Conservation (phyloP, 495 filamentous ascomycete species). For the Amniculicola lignicola region DNA sequence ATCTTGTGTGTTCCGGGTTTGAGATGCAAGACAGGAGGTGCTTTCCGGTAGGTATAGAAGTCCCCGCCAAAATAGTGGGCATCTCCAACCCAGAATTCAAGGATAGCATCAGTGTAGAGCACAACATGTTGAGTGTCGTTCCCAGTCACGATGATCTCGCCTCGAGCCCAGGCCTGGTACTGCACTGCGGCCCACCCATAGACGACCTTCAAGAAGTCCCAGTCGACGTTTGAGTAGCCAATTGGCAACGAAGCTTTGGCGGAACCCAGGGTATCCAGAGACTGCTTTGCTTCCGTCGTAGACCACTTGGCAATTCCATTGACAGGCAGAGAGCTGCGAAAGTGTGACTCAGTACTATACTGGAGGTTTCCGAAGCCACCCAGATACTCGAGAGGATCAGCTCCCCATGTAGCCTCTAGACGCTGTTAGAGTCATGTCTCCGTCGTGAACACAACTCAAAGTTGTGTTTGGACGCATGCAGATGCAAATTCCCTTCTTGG, state of each 20-base stretch:
- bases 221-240: constrained; percentile 50
- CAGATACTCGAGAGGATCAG: constrained; percentile 54
- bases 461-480: too few relatives aligned
- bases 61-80: constrained; percentile 56
- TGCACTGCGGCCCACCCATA: constrained; percentile 62
- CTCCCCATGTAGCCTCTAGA: constrained; percentile 58
- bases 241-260: constrained; percentile 43
- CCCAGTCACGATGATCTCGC: constrained; percentile 44
- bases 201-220: constrained; percentile 50
- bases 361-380: constrained; percentile 52
- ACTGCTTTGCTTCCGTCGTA: constrained; percentile 34
- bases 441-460: too few relatives aligned
- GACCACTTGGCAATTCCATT: constrained; percentile 53
- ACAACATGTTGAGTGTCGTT: constrained; percentile 38
- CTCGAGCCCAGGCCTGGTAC: constrained; percentile 59
- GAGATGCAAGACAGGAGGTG: constrained; percentile 50
- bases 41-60: constrained; percentile 51
- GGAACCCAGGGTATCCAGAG: constrained; percentile 15
- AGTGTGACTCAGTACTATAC: constrained; percentile 43
- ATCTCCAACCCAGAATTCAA: constrained; percentile 55
- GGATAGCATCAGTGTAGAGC: constrained; percentile 45
- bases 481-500: too few relatives aligned
- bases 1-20: constrained; percentile 50
- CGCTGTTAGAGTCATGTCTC: too few relatives aligned
- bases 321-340: constrained; percentile 49